Base-by-base conservation (phyloP, 148 eudicot species). In the Nepenthes gracilis region DNA sequence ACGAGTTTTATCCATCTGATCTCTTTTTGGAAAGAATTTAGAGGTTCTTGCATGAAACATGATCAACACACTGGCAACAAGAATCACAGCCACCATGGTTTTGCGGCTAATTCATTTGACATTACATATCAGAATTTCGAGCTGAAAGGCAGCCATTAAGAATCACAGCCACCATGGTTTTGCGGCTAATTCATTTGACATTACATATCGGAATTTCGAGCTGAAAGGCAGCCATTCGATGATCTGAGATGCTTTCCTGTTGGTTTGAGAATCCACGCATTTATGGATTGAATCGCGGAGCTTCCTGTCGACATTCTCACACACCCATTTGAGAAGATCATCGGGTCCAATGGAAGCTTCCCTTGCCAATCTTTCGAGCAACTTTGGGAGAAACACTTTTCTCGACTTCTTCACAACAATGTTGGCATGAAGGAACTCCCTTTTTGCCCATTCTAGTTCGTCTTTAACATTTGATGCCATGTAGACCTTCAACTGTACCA, bases 171-270 rank as follows among this genome's bases (percentile, higher is more conserved):
- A 84, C 82, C 88, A 75, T 50, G 95, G 95, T 76, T 81, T 90
- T 55, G 82, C 78, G 14, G 78, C 77, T 35, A 90, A 72, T 54
- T 80, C 87, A 61, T 70, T 79, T 12, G 95, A 78, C 58, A 90
- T 72, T 14, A 78, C 64, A 60, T 90, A 90, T 72, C 87, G 67
- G 67, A 90, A 90, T 62, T 77, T 86, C 13, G 91, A 70, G 74
- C 73, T 73, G 43, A 84, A 85, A 49, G 95, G 91, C 66, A 84
- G 67, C 97, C 97, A 90, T 37, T 87, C 88, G 13, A 85, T 74
- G 67, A 79, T 68, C 62, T 86, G 91, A 5, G 82, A 77, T 6
- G 82, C 78, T 65, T 81, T 87, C 60, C 63, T 82, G 36, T 58
- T 61, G 69, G 70, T 62, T 59, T 78, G 82, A 37, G 69, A 64